A percentile compares a stretch with the other conserved stretches of the same genome.
phyloP scores from a whole-genome alignment of 2,329 filamentous ascomycete genomes.

The Microcyclospora tardicrescens region DNA sequence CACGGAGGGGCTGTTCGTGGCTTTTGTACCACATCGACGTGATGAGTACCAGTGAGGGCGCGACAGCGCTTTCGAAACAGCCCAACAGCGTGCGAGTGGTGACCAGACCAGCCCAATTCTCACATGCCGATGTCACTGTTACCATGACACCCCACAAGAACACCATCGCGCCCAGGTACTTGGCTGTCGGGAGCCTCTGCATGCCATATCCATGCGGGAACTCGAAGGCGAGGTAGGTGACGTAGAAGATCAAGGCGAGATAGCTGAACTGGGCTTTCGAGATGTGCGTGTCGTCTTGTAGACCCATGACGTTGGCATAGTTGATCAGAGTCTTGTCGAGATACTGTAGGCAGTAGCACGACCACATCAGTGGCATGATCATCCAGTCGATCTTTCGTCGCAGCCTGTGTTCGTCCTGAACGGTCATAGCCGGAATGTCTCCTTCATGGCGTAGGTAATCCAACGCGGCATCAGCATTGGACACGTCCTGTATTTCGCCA shows the following conservation, averaged over 20 bases:
- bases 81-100: slow-evolving; percentile 40
- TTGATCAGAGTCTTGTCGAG: slow-evolving; percentile 30
- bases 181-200: slow-evolving; percentile 41
- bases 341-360: slow-evolving; percentile 28
- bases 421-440: slow-evolving; percentile 13
- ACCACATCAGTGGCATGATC: slow-evolving; percentile 29
- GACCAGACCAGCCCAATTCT: slow-evolving; percentile 38
- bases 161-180: slow-evolving; percentile 36
- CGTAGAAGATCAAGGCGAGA: slow-evolving; percentile 24
- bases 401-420: slow-evolving; percentile 6
- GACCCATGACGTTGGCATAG: slow-evolving; percentile 31
- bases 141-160: slow-evolving; percentile 37
- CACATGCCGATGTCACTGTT: slow-evolving; percentile 35
- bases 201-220: slow-evolving; percentile 36
- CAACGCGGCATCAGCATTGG: slow-evolving; percentile 19
- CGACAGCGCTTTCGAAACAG: slow-evolving; percentile 41
- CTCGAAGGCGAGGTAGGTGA: slow-evolving; percentile 26
- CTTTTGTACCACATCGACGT: slow-evolving; percentile 34
- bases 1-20: slow-evolving; percentile 47
- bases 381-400: slow-evolving; percentile 24
- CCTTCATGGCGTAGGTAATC: slow-evolving; percentile 19
- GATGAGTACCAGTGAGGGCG: slow-evolving; percentile 42
- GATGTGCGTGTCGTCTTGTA: slow-evolving; percentile 25
- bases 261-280: slow-evolving; percentile 25
- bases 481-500: slow-evolving; percentile 8